Conservation (phyloP, 768 basidiomycete genomes). For the Boletus fagicola region DNA sequence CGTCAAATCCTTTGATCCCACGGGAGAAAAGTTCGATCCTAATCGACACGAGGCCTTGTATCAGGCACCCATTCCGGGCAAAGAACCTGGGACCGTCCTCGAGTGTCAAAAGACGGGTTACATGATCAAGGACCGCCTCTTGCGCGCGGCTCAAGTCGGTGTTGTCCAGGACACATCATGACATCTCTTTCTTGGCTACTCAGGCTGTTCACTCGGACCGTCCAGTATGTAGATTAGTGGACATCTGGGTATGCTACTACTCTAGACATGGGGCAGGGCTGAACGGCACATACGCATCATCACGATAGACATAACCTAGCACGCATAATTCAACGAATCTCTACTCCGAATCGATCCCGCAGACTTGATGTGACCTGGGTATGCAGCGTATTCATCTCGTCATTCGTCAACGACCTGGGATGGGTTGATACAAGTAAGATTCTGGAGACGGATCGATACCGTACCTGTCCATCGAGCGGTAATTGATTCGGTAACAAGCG, state of each 20-base stretch:
- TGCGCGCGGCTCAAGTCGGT: constrained; percentile 96
- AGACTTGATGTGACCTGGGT: constrained; percentile 54
- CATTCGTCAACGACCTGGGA: constrained; percentile 78
- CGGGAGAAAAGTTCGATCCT: constrained; percentile 91
- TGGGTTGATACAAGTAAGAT: constrained; percentile 3
- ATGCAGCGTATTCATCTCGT: constrained; percentile 85
- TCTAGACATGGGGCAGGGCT: constrained; percentile 32
- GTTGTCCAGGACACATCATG: constrained; percentile 71
- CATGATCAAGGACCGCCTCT: constrained; percentile 89
- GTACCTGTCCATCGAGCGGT: constrained; percentile 94
- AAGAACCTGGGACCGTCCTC: constrained; percentile 85
- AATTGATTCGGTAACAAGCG: constrained; percentile 88
- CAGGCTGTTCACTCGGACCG: background rate
- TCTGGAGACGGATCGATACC: constrained; percentile 6
- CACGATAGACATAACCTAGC: constrained; percentile 38
- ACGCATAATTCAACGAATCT: constrained; percentile 72
- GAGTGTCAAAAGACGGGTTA: constrained; percentile 91
- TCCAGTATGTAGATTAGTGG: constrained; percentile 3
- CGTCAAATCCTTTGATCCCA: constrained; percentile 88
- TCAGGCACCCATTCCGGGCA: constrained; percentile 87
- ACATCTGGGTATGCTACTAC: constrained; percentile 17
- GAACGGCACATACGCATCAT: constrained; percentile 23
- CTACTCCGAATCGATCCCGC: constrained; percentile 67
- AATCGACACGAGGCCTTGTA: constrained; percentile 95
- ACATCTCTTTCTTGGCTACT: constrained; percentile 12